phyloP scores from a whole-genome alignment of 1,284 basidiomycete species.

The Limonomyces culmigenus region DNA sequence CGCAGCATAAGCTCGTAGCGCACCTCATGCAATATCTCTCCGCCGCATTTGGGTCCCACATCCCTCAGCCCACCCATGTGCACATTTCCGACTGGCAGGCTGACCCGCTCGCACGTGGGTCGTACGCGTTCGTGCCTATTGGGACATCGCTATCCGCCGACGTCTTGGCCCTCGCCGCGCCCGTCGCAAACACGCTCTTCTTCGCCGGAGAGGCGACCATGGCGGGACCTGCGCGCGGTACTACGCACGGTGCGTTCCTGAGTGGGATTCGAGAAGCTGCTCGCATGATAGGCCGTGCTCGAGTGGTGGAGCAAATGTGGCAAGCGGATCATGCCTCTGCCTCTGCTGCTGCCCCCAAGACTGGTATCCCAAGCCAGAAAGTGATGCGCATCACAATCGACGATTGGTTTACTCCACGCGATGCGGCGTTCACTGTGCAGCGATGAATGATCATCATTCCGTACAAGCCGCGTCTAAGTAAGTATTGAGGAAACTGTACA shows the following conservation, averaged over 20 bases:
- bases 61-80: not conserved
- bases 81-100: not conserved
- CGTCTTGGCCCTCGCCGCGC: not conserved
- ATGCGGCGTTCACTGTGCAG: too few relatives aligned
- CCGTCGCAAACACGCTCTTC: not conserved
- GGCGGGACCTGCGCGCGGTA: not conserved
- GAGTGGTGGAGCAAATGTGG: not conserved
- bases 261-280: not conserved
- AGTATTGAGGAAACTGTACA: too few relatives aligned
- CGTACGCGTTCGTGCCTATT: not conserved
- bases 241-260: not conserved
- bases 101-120: not conserved
- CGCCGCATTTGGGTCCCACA: not conserved
- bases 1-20: not conserved
- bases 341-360: too few relatives aligned
- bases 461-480: too few relatives aligned
- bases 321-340: too few relatives aligned
- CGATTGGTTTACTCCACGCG: too few relatives aligned
- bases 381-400: too few relatives aligned
- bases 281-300: not conserved
- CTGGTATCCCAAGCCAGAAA: too few relatives aligned
- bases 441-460: too few relatives aligned
- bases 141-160: not conserved
- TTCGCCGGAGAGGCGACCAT: not conserved
- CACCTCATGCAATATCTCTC: not conserved